Evolutionary conservation across 1,284 basidiomycete genomes (phyloP), one percentile per base, ranked within the genome.

Genomic region (Hymenochaete sp.): DNA sequence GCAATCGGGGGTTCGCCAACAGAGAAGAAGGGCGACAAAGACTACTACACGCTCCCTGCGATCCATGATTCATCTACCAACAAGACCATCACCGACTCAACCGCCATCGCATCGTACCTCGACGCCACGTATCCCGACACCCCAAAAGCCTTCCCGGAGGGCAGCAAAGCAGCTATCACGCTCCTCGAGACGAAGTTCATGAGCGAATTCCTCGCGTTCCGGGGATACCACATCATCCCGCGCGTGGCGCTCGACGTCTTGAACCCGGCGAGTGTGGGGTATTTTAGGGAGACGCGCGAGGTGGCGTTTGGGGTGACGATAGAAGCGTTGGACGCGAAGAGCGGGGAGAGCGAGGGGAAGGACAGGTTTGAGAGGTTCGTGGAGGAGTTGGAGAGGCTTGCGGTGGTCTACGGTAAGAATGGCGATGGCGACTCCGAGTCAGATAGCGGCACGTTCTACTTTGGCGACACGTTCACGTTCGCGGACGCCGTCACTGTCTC

Each of bases 211-310:
- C 4, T 3, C 13, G 18, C 39, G 11, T 9, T 31, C 25, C 14
- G 14, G 21, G 14, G 14, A 35, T 22, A 19, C 21, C 28, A 21
- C 14, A 13, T 46, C 31, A 14, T 38, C 39, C 24, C 22, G 5
- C 14, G 14, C 14, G 32, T 19, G 13, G 32, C 32, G 13, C 32
- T 31, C 18, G 24, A 18, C 5, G n/a, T 27, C 19, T 40, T 46
- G 16, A 64, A 57, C 45, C 57, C 60, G 16, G 49, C 38, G 14
- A 65, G 65, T 52, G 51, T 54, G 48, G 60, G 52, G 36, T 71
- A 69, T 53, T 71, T 67, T 54, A 56, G 64, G 19, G 41, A 50
- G 16, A 65, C 64, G 9, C 56, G 67, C 26, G 64, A 67, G 54
- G 49, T 46, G 40, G 10, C n/a, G 4, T 63, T 61, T 27, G 65